Evolutionary conservation across 345 rosid genomes (phyloP), one percentile per base, ranked within the genome.

Genomic region (Ceriops tagal): DNA sequence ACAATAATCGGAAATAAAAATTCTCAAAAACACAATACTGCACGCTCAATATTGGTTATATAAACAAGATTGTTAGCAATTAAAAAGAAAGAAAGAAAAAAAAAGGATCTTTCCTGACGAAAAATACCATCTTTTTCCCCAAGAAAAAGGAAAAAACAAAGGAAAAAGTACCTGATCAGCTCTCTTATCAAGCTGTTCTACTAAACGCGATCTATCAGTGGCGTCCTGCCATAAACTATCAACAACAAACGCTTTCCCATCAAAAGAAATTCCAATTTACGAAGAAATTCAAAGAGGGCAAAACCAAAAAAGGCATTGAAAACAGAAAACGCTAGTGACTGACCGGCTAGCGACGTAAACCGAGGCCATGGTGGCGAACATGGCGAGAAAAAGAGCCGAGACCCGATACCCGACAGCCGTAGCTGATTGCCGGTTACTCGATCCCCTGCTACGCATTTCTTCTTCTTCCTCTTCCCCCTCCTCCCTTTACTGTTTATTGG

Each of bases 161-260:
- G 24, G 18, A 56, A 24, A 5, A 24, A 56, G 30, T 74, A 92
- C 99, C 86, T 85, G 96, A 53, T 88, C 90, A 20, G 85, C 86
- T 52, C 90, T 83, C 68, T 78, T 83, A 51, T 90, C 93, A 24
- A 95, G 92, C 77, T 95, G 90, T 78, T 84, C 81, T 53, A 84
- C 77, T 74, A 90, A 82, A 77, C 75, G 83, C 77, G 84, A 88
- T 84, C 98, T 84, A 73, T 74, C 86, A 76, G 89, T 89, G 2
- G 99, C 86, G 67, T 92, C 97, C 86, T 85, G 96, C 99, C 98
- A 95, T 53, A 92, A 71, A 63, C 98, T 95, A 49, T 37, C 67
- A 77, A 69, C 15, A 21, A 39, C 51, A 69, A 19, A 56, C 32
- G 71, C 28, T 47, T 21, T 26, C 6, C 6, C 43, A 46, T 37